A percentile compares a stretch with the other conserved stretches of the same genome.
These are phyloP conservation scores for Trichoderma reesei DNA, from an alignment of 495 filamentous ascomycete genomes.

Conservation along the genomic window DNA sequence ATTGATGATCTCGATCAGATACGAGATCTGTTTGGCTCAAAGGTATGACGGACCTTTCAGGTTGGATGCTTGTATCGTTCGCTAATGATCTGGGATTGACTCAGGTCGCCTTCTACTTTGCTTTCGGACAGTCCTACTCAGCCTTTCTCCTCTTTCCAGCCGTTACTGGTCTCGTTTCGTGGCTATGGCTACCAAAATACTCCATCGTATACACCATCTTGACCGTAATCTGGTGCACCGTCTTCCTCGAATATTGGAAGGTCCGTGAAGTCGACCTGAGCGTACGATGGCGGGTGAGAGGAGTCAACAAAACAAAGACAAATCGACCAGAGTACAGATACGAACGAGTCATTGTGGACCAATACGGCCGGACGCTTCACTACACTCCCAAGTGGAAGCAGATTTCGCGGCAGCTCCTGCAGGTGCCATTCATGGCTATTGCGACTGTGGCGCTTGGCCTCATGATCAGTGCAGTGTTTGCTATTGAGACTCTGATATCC, in stretches of 20 bases:
- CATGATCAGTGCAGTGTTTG: slow-evolving; percentile 12
- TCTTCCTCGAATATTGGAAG: slow-evolving; percentile 15
- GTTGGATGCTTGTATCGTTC: background rate
- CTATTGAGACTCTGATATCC: slow-evolving; percentile 12
- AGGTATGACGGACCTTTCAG: background rate
- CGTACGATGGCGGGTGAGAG: slow-evolving; percentile 12
- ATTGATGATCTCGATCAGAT: slow-evolving; percentile 13
- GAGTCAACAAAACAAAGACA: slow-evolving; percentile 8
- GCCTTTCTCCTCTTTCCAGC: slow-evolving; percentile 8
- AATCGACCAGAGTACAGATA: slow-evolving; percentile 12
- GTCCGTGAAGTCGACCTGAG: slow-evolving; percentile 12
- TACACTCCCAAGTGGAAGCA: slow-evolving; percentile 12
- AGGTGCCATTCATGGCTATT: slow-evolving; percentile 12
- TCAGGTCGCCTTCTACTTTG: slow-evolving; percentile 6
- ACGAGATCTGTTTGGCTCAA: slow-evolving; percentile 13
- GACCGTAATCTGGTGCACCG: slow-evolving; percentile 11
- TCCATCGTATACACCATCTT: slow-evolving; percentile 11
- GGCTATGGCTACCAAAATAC: slow-evolving; percentile 12
- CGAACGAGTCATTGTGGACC: slow-evolving; percentile 11
- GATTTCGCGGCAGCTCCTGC: slow-evolving; percentile 12
- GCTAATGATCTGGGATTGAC: background rate
- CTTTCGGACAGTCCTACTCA: slow-evolving; percentile 6
- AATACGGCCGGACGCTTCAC: slow-evolving; percentile 9
- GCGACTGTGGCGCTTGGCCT: slow-evolving; percentile 5
- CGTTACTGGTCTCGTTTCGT: slow-evolving; percentile 9